Base-by-base conservation (phyloP, 2,329 filamentous ascomycete species). In the Hymenoscyphus occultus region DNA sequence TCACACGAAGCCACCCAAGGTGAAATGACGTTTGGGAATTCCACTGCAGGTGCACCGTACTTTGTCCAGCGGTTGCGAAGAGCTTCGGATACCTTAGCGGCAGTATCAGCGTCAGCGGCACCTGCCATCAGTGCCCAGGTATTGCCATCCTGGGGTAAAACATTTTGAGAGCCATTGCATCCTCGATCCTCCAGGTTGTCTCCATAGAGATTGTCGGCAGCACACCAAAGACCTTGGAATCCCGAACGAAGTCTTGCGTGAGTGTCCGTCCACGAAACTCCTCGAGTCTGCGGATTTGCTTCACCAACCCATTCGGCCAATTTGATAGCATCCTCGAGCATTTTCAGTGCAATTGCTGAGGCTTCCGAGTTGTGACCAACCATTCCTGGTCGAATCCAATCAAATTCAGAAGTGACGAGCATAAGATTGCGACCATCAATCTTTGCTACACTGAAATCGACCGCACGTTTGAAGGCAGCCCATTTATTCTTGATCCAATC, bases 71-170 rank as follows among this genome's bases (percentile, higher is more conserved):
- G 70, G 10, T 62, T 63, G 12, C 68, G 66, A 2, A 73, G 61
- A 51, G 64, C 70, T 42, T 67, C 45, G 2, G 70, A 71, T 9
- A 71, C 61, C 72, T 69, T 40, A 22, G 59, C 59, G 10, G 67
- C 67, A 6, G 64, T n/a, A 1, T 62, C 56, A 14, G 56, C 16
- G 32, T 67, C 64, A 22, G 22, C 22, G 22, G 22, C 22, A 22
- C 22, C 22, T 22, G 22, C 22, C 22, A 22, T 22, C 22, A 22
- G 22, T 22, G 22, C 22, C 22, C 22, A 22, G 22, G 22, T 22
- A 22, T 22, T 88, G 7, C 82, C 84, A 68, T 87, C 85, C 73
- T 89, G 86, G 0, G 85, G 84, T 64, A 83, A 78, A 3, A 90
- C 77, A 0, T 80, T 79, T 1, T 81, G 83, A 68, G 84, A 84